Evolutionary conservation across 1,284 basidiomycete genomes (phyloP), one percentile per base, ranked within the genome.

Genomic region (Melampsora americana): DNA sequence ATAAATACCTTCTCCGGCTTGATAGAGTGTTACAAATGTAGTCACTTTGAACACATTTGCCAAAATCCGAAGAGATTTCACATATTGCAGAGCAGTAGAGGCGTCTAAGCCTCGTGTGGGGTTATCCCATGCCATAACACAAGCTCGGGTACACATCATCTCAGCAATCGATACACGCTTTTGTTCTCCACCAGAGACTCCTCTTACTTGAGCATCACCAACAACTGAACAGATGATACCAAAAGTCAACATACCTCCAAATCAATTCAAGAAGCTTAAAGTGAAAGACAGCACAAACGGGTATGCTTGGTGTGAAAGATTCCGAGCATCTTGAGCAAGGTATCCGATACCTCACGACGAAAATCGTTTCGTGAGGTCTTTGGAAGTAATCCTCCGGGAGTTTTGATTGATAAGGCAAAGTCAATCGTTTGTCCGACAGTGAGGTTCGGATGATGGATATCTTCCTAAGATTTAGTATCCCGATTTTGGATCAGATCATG

Each of bases 31-130:
- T n/a, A n/a, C n/a, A n/a, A n/a, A n/a, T n/a, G 67, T 78, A 16
- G 75, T 90, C 80, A 89, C 88, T 69, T 83, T 82, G 71, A 84
- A 80, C 70, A 87, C 84, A 79, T 88, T 86, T 79, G 87, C 87
- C 26, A 87, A 80, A 70, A 87, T 83, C 69, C 87, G 84, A 53
- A 88, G 83, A 18, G 85, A 84, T 81, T 87, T 87, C 80, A 86
- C 86, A 79, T 87, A 88, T 81, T 88, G 87, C 78, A 87, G 80
- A 16, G 87, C 87, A 11, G 87, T 88, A 26, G 85, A 85, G 16
- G 87, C 86, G 80, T 89, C 88, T 60, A 96, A 86, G 77, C 93
- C 92, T 64, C 92, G 87, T 0, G 91, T 92, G 0, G 90, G 89
- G 79, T 81, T 82, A 77, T 83, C 82, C 77, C 81, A 81, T 67